A percentile compares a stretch with the other conserved stretches of the same genome.
Evolutionary conservation across 2,329 filamentous ascomycete genomes (phyloP).

Genomic region (Aspergillus sp.): DNA sequence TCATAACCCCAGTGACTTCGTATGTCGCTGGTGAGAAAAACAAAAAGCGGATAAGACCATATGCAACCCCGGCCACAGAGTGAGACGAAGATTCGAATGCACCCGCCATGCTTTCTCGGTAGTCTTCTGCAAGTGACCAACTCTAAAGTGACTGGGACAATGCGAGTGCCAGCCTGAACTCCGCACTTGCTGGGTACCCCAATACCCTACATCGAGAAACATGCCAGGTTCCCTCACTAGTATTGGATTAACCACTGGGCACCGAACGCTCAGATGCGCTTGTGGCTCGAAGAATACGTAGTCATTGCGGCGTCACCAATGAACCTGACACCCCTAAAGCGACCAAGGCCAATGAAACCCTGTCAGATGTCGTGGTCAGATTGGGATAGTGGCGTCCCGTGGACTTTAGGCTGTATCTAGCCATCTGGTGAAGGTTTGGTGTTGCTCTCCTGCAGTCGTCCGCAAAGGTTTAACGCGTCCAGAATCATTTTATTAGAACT

Average conservation of each 20-base stretch:
- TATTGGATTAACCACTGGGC: not conserved
- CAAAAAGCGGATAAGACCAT: not conserved
- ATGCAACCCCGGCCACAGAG: not conserved
- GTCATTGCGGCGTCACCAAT: not conserved
- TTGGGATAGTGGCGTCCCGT: not conserved
- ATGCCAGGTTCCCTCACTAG: not conserved
- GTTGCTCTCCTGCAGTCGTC: not conserved
- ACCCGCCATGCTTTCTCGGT: not conserved
- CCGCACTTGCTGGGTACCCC: not conserved
- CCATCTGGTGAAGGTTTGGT: not conserved
- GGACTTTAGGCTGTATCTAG: not conserved
- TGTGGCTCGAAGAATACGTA: not conserved
- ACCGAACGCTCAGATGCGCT: not conserved
- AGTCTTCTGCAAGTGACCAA: conserved; percentile 11
- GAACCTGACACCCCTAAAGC: not conserved
- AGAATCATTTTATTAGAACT: not conserved
- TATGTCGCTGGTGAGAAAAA: not conserved
- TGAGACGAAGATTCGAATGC: not conserved
- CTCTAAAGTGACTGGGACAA: not conserved
- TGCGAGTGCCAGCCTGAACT: not conserved
- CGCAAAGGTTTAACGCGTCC: not conserved
- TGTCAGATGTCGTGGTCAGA: not conserved
- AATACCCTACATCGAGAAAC: not conserved
- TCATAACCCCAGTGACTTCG: not conserved
- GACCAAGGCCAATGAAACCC: not conserved